Conservation (phyloP, 202 grass and related monocot genomes). For the Elaeis oleifera region DNA sequence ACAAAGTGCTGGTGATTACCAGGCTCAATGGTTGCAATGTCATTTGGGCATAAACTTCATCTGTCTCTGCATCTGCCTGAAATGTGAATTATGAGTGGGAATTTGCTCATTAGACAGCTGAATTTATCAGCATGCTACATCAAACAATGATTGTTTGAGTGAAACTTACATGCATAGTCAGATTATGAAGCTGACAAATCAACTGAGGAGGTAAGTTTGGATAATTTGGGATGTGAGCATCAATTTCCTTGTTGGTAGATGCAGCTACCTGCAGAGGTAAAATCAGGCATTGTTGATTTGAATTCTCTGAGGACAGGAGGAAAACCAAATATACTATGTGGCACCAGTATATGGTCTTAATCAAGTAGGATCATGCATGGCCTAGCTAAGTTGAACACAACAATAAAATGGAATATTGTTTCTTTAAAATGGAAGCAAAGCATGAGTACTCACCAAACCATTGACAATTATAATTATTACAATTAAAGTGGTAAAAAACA, state of each 20-base stretch:
- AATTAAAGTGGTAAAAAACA: too few species aligned
- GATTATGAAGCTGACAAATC: conserved; percentile 98
- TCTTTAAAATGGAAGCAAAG: too few species aligned
- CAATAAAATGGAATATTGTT: too few species aligned
- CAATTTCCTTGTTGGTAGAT: conserved; percentile 91
- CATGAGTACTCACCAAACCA: too few species aligned
- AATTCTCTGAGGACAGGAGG: too few species aligned
- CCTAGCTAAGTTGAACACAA: too few species aligned
- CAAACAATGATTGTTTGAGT: neutral
- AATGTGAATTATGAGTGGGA: conserved; percentile 15
- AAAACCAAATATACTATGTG: too few species aligned
- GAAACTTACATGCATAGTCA: conserved; percentile 92
- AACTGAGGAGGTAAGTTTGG: conserved; percentile 83
- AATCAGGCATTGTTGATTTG: too few species aligned
- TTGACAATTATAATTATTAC: too few species aligned
- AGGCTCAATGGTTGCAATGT: conserved; percentile 79
- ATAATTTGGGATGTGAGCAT: conserved; percentile 90
- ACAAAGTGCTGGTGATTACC: conserved; percentile 36
- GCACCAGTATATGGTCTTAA: too few species aligned
- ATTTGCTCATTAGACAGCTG: conserved; percentile 5
- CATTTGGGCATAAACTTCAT: conserved; percentile 99
- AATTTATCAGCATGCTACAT: neutral
- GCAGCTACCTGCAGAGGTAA: conserved; percentile 54
- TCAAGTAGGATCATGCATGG: too few species aligned
- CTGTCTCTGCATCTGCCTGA: conserved; percentile 88